Evolutionary conservation across 2,329 filamentous ascomycete genomes (phyloP).

Genomic region (Ceratocystis cacaofunesta): DNA sequence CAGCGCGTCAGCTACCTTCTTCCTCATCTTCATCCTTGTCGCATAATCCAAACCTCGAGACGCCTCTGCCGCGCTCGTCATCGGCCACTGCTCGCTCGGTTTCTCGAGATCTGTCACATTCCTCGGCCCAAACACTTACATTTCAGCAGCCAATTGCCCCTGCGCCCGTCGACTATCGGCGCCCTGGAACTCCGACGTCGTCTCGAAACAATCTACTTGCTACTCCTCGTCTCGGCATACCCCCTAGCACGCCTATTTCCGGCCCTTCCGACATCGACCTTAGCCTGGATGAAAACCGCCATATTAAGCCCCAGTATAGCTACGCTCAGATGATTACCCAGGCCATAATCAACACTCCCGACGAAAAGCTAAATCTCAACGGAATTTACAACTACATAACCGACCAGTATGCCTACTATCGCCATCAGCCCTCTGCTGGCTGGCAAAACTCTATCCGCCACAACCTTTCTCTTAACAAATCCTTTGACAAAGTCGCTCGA

Average conservation of each 20-base stretch:
- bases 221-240: slow-evolving; percentile 12
- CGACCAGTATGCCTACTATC: slow-evolving; percentile 83
- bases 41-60: slow-evolving; percentile 16
- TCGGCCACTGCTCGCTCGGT: slow-evolving; percentile 10
- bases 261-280: slow-evolving; percentile 49
- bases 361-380: slow-evolving; percentile 78
- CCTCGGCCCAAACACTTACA: slow-evolving; percentile 7
- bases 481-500: slow-evolving; percentile 83
- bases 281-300: slow-evolving; percentile 68
- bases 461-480: slow-evolving; percentile 87
- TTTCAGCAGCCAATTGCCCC: slow-evolving; percentile 39
- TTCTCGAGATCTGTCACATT: slow-evolving; percentile 16
- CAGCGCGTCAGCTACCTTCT: slow-evolving; percentile 2
- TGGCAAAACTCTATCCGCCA: slow-evolving; percentile 99
- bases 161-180: slow-evolving; percentile 44
- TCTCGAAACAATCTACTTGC: slow-evolving; percentile 4
- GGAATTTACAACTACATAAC: slow-evolving; percentile 93
- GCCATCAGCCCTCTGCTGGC: slow-evolving; percentile 57
- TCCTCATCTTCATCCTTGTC: slow-evolving; percentile 14
- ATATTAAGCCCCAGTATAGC: slow-evolving; percentile 89
- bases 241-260: slow-evolving; percentile 12
- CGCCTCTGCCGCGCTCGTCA: slow-evolving; percentile 12
- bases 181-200: slow-evolving; percentile 43
- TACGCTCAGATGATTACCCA: slow-evolving; percentile 96
- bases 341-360: slow-evolving; percentile 73